phyloP scores from a whole-genome alignment of 768 basidiomycete species.

The Amanita subjunquillea region DNA sequence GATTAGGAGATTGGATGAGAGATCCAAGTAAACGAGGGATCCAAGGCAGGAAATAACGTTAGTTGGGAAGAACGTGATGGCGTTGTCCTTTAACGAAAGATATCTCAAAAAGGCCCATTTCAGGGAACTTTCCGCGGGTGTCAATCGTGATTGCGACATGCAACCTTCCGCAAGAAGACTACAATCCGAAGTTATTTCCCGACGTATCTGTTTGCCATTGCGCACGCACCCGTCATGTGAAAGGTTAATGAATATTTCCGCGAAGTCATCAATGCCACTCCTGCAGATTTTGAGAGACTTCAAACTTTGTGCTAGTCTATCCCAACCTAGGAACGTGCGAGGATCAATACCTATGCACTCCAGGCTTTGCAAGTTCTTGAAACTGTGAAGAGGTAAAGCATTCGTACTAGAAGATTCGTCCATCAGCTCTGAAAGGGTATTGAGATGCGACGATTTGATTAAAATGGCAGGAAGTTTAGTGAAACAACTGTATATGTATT shows the following conservation, averaged over 20 bases:
- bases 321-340: constrained; percentile 75
- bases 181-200: neutral
- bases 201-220: neutral
- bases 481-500: constrained; percentile 81
- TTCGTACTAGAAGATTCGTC: constrained; percentile 62
- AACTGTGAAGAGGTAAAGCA: constrained; percentile 71
- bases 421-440: constrained; percentile 57
- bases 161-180: neutral
- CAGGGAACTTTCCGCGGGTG: constrained; percentile 26
- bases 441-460: constrained; percentile 53
- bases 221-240: constrained; percentile 36
- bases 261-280: constrained; percentile 75
- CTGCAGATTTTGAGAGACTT: constrained; percentile 65
- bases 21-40: constrained; percentile 73
- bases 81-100: constrained; percentile 72
- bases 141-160: neutral
- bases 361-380: constrained; percentile 75
- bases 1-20: constrained; percentile 85
- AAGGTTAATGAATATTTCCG: constrained; percentile 68
- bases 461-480: constrained; percentile 79
- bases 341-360: constrained; percentile 79
- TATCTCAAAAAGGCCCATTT: constrained; percentile 74
- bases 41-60: constrained; percentile 57
- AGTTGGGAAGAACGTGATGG: constrained; percentile 70
- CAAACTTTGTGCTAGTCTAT: constrained; percentile 58